Evolutionary conservation across 768 basidiomycete species (phyloP), one percentile per base, ranked within the genome.

Genomic region (Tremella yokohamensis): DNA sequence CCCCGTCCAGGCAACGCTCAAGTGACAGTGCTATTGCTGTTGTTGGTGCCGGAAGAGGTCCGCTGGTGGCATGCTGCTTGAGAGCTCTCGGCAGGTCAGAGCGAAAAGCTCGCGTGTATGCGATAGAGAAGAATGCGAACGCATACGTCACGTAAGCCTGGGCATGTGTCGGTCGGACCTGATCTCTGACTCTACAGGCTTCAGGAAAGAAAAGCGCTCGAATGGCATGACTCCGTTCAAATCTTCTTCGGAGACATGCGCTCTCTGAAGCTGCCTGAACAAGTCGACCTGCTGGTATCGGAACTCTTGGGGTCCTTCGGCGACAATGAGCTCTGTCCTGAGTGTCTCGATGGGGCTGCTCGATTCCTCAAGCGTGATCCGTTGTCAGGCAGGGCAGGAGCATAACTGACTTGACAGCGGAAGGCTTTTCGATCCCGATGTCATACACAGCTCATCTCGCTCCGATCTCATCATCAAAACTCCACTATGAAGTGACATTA

Each of bases 201-300:
- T 39, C 93, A 98, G 77, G 84, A 87, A 58, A 81, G 89, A 57
- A 83, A 89, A 74, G 82, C 82, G 15, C 80, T 78, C 16, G 90
- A 97, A 77, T 99, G 96, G 96, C 84, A 83, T 25, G 79, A 83
- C 51, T 80, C 80, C 45, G 92, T 98, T 53, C 78, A 85, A 56
- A 81, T 99, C 38, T 68, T 97, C n/a, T 88, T 87, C 70, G 94
- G 94, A 1, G 96, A 99, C 76, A 98, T 99, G 96, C 82, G 96
- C 15, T 79, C 79, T 24, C 79, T 96, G 44, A 81, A 85, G 8
- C 77, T 94, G 0, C 92, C 94, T 4, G 90, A 96, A 66, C 82
- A 83, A 64, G 91, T 85, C 25, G 96, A 98, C 76, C 90, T 99
- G 61, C 79, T 99, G 57, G 87, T 99, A 69, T 94, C 89, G 78